These are phyloP conservation scores for Takashimella koratensis DNA, from an alignment of 1,284 basidiomycete species.

Conservation along the genomic window DNA sequence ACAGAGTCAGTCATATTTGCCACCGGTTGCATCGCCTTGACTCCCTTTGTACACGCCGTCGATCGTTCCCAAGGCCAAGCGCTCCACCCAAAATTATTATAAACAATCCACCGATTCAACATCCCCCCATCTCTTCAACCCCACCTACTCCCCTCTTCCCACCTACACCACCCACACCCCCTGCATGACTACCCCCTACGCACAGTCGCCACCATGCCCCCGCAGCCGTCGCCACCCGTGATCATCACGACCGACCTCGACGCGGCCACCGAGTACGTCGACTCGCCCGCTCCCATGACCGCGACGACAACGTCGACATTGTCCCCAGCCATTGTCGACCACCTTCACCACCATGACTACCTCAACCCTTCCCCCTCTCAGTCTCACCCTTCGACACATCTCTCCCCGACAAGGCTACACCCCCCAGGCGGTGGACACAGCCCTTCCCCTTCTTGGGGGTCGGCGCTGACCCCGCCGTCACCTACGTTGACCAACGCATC, in stretches of 20 bases:
- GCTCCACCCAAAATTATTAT: no score
- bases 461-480: constrained; percentile 35
- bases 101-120: no score
- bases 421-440: constrained; percentile 8
- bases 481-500: constrained; percentile 38
- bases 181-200: no score
- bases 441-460: constrained; percentile 20
- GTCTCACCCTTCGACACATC: constrained; percentile 25
- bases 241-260: constrained; percentile 42
- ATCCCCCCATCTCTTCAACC: neutral
- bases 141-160: neutral
- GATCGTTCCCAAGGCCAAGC: no score
- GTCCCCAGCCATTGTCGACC: constrained; percentile 8
- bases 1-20: no score
- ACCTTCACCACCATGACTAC: constrained; percentile 12
- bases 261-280: constrained; percentile 9
- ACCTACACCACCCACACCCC: no score
- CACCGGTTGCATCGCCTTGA: no score
- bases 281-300: neutral
- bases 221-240: constrained; percentile 21
- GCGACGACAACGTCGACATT: constrained; percentile 5
- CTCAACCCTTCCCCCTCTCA: constrained; percentile 17
- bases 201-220: constrained; percentile 12
- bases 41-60: no score
- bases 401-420: constrained; percentile 3